These are phyloP conservation scores for Talinum fruticosum DNA, from an alignment of 148 eudicot species.

Conservation along the genomic window DNA sequence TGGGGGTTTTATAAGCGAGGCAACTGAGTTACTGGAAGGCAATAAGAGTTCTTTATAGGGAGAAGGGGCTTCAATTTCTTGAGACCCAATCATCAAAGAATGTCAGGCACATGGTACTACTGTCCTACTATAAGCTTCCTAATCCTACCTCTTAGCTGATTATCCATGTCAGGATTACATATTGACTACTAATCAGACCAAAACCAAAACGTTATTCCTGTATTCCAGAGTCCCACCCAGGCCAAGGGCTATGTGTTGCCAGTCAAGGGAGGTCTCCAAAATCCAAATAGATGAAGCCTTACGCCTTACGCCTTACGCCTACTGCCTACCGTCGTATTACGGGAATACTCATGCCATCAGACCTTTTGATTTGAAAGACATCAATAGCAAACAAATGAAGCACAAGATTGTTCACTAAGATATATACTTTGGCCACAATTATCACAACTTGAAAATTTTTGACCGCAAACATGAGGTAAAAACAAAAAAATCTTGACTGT, in stretches of 20 bases:
- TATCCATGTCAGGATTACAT: too few species aligned
- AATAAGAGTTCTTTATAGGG: background rate
- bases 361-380: background rate
- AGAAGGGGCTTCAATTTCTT: background rate
- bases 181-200: too few species aligned
- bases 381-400: background rate
- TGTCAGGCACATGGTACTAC: background rate
- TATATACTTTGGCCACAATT: background rate
- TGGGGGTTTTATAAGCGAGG: too few species aligned
- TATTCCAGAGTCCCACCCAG: background rate
- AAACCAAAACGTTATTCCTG: background rate
- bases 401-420: background rate
- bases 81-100: background rate
- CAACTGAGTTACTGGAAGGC: too few species aligned
- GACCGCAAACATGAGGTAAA: background rate
- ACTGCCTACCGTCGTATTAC: background rate
- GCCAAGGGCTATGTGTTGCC: background rate
- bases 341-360: background rate
- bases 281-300: too few species aligned
- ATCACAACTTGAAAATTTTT: background rate
- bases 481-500: background rate
- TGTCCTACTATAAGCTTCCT: too few species aligned
- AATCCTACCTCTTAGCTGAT: background rate
- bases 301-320: background rate
- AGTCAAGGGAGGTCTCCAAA: background rate